Evolutionary conservation across 805 yeast genomes (phyloP), one percentile per base, ranked within the genome.

Genomic region (Nakazawaea ambrosiae): DNA sequence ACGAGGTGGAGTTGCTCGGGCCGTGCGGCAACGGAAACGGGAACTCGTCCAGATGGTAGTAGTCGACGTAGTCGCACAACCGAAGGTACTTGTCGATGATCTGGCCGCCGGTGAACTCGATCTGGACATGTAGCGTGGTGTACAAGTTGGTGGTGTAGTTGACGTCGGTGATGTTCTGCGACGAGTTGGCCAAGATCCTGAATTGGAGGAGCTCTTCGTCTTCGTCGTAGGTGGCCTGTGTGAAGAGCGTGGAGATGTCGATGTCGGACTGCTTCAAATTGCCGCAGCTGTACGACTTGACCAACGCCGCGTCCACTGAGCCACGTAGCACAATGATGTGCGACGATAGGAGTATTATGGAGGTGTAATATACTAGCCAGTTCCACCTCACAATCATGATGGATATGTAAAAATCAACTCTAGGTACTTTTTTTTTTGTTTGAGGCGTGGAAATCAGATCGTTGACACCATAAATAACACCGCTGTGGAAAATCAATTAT

Each of bases 71-170:
- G 18, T 60, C 61, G 50, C 79, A 73, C 27, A 73, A 55, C 16
- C 76, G 51, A 16, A 55, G 45, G 43, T 63, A 64, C 27, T 65
- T 64, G 41, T 60, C 62, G 9, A 58, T 47, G 6, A 70, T 49
- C 19, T 53, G 50, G 30, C 65, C 63, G 14, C 72, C 75, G 51
- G 61, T 58, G 46, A 65, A 71, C 33, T 58, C 59, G 7, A 71
- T 52, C 26, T 59, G 57, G 10, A 69, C 67, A 37, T 69, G 73
- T 30, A 73, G 49, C 2, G 76, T 69, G 8, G 78, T 70, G 48
- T 53, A 72, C 44, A 54, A 61, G 49, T 72, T 70, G 1, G 77
- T 65, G 3, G 63, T 52, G 2, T 45, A 9, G 45, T 73, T 63
- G 23, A 70, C 69, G 42, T 73, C 78, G 11, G 56, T 45, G 8